phyloP scores from a whole-genome alignment of 257 asterid genomes.

The Penstemon newberryi region DNA sequence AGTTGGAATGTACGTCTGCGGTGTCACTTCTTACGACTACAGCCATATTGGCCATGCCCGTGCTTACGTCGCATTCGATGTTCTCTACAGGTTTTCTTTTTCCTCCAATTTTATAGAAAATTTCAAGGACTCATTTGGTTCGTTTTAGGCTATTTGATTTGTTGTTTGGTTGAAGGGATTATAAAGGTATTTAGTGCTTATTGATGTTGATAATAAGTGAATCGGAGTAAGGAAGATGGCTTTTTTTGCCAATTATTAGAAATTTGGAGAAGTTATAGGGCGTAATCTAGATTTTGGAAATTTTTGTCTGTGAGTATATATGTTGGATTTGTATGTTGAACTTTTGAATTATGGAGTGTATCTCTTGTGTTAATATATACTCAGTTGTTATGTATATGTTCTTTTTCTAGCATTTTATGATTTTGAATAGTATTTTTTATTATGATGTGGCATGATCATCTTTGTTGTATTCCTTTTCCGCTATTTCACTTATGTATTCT shows the following conservation, averaged over 20 bases:
- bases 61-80: conserved; percentile 73
- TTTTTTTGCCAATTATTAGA: not conserved
- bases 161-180: not conserved
- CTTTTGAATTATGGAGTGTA: not conserved
- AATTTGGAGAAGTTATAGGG: not conserved
- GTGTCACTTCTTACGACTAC: conserved; percentile 72
- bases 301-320: too few species aligned
- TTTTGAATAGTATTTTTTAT: not conserved
- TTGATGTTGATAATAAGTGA: not conserved
- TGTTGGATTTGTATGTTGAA: not conserved
- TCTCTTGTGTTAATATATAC: not conserved
- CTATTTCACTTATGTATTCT: not conserved
- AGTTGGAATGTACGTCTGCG: conserved; percentile 75
- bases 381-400: too few species aligned
- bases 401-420: too few species aligned
- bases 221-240: not conserved
- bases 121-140: too few species aligned
- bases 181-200: not conserved
- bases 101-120: too few species aligned
- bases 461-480: not conserved
- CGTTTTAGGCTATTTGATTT: not conserved
- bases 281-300: too few species aligned
- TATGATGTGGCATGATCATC: not conserved
- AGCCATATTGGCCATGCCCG: conserved; percentile 89
- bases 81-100: not conserved